These are phyloP conservation scores for Cucurbita maxima DNA, from an alignment of 306 rosid genomes.

Conservation along the genomic window DNA sequence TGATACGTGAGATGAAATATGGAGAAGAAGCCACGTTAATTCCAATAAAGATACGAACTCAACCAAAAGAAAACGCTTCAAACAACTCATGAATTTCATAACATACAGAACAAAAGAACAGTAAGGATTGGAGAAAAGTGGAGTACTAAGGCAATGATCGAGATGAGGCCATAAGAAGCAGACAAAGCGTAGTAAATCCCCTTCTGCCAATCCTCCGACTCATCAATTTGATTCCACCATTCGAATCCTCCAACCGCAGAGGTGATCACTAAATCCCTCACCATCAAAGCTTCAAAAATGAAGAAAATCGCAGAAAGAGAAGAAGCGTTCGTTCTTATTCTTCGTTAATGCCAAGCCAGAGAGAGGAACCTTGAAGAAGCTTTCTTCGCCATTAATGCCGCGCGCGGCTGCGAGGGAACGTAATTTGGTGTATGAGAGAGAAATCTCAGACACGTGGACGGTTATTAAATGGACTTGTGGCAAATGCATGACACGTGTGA, in stretches of 20 bases:
- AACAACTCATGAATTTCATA: background rate
- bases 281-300: background rate
- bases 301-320: background rate
- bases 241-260: conserved; percentile 15
- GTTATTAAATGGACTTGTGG: background rate
- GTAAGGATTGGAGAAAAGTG: background rate
- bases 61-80: background rate
- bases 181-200: conserved; percentile 26
- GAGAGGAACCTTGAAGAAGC: background rate
- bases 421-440: background rate
- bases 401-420: background rate
- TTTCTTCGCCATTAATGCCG: background rate
- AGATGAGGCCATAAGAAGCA: conserved; percentile 36
- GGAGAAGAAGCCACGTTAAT: background rate
- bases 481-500: background rate
- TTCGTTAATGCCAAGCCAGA: background rate
- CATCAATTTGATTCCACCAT: conserved; percentile 24
- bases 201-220: conserved; percentile 20
- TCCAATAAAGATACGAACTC: background rate
- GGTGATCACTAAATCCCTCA: conserved; percentile 2
- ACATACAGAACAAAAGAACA: background rate
- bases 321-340: background rate
- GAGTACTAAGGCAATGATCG: conserved; percentile 41
- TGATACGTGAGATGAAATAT: background rate
- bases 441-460: background rate